Conservation (phyloP, 2,329 filamentous ascomycete species). For the Penicillium italicum region DNA sequence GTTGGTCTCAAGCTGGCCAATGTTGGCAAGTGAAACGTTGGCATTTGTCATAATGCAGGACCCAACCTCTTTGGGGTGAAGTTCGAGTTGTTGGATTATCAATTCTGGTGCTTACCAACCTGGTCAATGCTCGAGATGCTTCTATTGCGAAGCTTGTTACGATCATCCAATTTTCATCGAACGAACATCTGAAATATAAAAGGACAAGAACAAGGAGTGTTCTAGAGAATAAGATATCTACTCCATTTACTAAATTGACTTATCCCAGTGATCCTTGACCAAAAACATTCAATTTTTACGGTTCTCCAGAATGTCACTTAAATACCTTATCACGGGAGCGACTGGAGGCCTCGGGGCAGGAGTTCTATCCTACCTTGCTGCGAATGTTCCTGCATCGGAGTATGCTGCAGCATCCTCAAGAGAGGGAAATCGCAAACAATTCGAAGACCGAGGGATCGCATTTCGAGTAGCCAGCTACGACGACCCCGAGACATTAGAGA, state of each 20-base stretch:
- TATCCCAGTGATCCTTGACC: background rate
- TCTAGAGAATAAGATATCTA: background rate
- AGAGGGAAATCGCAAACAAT: conserved; percentile 39
- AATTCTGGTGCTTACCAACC: background rate
- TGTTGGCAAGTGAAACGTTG: background rate
- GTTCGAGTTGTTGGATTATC: background rate
- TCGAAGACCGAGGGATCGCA: conserved; percentile 45
- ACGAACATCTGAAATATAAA: background rate
- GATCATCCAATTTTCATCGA: background rate
- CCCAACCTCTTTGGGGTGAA: background rate
- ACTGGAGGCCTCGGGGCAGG: conserved; percentile 38
- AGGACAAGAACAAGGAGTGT: background rate
- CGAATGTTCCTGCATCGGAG: conserved; percentile 40
- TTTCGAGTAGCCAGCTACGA: conserved; percentile 55
- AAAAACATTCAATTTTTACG: background rate
- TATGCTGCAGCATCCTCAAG: conserved; percentile 51
- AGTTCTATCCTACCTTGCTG: conserved; percentile 33
- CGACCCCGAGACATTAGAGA: conserved; percentile 44
- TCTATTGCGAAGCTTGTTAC: background rate
- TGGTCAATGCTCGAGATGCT: background rate
- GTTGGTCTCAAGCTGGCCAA: background rate
- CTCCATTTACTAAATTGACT: background rate
- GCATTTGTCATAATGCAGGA: background rate
- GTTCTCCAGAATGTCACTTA: conserved; percentile 27
- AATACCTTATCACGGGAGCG: conserved; percentile 40